Base-by-base conservation (phyloP, 2,329 filamentous ascomycete species). In the Botrytis tulipae region DNA sequence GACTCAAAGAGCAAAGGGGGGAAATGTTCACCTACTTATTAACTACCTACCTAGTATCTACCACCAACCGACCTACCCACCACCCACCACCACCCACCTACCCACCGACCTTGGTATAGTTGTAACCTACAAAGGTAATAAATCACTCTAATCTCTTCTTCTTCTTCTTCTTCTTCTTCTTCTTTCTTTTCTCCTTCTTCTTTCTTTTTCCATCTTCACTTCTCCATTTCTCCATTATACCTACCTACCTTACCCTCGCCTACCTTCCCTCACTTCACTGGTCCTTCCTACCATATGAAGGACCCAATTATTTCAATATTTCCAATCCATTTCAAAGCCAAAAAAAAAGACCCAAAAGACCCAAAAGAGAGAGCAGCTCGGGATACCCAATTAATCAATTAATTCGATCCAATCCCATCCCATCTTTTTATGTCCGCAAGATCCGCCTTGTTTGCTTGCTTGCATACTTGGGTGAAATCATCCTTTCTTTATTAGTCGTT, bases 301-400 rank as follows among this genome's bases (percentile, higher is more conserved):
- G 37, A 44, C 37, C 61, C 25, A 63, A n/a, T 63, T 63, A 63
- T 63, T 44, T 44, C 37, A 40, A 57, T 42, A 29, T 63, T 42
- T 44, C 61, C 18, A 22, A 62, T 62, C 60, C 25, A 62, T 62
- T 37, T 22, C 37, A 62, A 42, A 42, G 22, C 60, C 14, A 29
- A 29, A 20, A n/a, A 62, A 62, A 63, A 63, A 40, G 29, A 44
- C 48, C 48, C 18, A 18, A 42, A n/a, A n/a, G 48, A 51, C 48
- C 48, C 25, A 54, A 65, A 65, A 3, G 29, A 44, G 48, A 54
- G 48, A 18, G n/a, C 7, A 46, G n/a, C 40, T 65, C 61, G 61
- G 61, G 61, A 65, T 65, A 65, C 61, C 61, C 40, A 46, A 65
- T 65, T 44, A 65, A 65, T 65, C 40, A 29, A 63, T 54, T 14